phyloP scores from a whole-genome alignment of 2,329 filamentous ascomycete genomes.

The Cercospora zeae-maydis region DNA sequence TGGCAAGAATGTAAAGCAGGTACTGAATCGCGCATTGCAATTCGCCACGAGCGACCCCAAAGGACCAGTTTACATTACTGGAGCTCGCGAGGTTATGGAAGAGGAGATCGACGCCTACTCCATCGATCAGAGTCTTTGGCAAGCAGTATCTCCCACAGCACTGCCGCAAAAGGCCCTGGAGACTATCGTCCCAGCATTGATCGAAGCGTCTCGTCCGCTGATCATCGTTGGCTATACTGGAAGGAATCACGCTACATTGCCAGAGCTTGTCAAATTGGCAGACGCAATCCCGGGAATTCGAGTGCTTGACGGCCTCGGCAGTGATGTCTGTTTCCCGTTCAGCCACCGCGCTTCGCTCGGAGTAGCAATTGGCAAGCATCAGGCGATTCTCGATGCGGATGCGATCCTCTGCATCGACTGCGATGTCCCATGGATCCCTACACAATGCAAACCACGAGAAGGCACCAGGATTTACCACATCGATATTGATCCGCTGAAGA shows the following conservation, averaged over 20 bases:
- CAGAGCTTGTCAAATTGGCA: conserved; percentile 63
- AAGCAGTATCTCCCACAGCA: conserved; percentile 64
- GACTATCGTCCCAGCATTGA: conserved; percentile 60
- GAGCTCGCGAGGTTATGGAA: conserved; percentile 79
- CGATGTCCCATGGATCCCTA: conserved; percentile 92
- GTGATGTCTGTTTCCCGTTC: conserved; percentile 76
- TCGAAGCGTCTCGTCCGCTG: conserved; percentile 62
- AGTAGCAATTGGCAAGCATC: conserved; percentile 69
- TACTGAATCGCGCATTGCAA: conserved; percentile 78
- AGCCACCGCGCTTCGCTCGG: conserved; percentile 60
- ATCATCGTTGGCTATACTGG: conserved; percentile 69
- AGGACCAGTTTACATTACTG: conserved; percentile 76
- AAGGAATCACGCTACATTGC: conserved; percentile 61
- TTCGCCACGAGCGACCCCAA: conserved; percentile 74
- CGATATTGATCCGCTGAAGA: conserved; percentile 64
- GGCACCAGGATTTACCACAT: conserved; percentile 61
- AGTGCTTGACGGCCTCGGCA: conserved; percentile 72
- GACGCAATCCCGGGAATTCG: conserved; percentile 64
- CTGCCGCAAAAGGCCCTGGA: conserved; percentile 53
- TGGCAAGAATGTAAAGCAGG: conserved; percentile 81
- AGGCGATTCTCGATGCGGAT: conserved; percentile 71
- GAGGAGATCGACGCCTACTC: conserved; percentile 72
- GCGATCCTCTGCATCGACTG: conserved; percentile 82
- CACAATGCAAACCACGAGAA: conserved; percentile 58
- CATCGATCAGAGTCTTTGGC: conserved; percentile 67